phyloP scores from a whole-genome alignment of 2,329 filamentous ascomycete species.

The Fusarium annulatum region DNA sequence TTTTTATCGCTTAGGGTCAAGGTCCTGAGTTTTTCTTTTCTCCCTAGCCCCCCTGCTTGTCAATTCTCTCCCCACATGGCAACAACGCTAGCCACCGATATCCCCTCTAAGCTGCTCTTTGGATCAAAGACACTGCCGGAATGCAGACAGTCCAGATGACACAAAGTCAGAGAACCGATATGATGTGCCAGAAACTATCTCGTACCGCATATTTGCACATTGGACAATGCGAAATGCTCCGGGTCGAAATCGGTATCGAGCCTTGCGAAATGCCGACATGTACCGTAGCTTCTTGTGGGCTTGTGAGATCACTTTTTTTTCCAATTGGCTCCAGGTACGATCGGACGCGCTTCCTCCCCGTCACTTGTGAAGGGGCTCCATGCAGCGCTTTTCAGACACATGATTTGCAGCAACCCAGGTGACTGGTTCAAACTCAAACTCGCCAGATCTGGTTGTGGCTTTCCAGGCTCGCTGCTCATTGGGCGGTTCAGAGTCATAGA shows the following conservation, averaged over 20 bases:
- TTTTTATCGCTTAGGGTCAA: neutral
- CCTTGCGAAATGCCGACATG: slow-evolving; percentile 30
- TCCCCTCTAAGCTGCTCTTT: slow-evolving; percentile 25
- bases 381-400: slow-evolving; percentile 45
- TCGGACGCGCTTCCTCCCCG: slow-evolving; percentile 38
- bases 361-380: slow-evolving; percentile 39
- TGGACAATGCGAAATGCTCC: neutral
- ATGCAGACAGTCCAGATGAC: slow-evolving; percentile 7
- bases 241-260: neutral
- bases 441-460: slow-evolving; percentile 28
- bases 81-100: slow-evolving; percentile 35
- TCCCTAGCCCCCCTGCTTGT: slow-evolving; percentile 31
- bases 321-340: slow-evolving; percentile 43
- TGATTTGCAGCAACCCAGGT: slow-evolving; percentile 49
- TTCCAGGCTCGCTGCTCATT: slow-evolving; percentile 25
- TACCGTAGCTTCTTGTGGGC: slow-evolving; percentile 28
- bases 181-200: neutral
- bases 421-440: slow-evolving; percentile 38
- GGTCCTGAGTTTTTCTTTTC: neutral
- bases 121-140: slow-evolving; percentile 15
- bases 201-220: slow-evolving; percentile 20
- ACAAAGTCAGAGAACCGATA: slow-evolving; percentile 13
- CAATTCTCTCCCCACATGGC: slow-evolving; percentile 42
- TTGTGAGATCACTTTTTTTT: slow-evolving; percentile 29
- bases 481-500: slow-evolving; percentile 26